Conservation (phyloP, 2,329 filamentous ascomycete species). For the Boeremia exigua region DNA sequence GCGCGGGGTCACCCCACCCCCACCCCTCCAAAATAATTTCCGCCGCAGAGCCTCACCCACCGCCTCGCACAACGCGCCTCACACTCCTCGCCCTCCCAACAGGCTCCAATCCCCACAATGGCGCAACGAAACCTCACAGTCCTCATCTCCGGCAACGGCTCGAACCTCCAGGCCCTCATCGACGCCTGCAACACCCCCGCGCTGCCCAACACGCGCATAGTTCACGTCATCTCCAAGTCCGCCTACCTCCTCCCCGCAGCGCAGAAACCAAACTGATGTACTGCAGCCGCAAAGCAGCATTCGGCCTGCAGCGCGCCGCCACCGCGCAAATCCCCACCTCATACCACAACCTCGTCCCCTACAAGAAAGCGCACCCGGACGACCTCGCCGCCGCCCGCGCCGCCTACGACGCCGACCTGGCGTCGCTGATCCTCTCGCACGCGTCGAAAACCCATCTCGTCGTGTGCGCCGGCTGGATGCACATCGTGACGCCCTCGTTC, state of each 20-base stretch:
- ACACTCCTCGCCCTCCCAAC: not conserved
- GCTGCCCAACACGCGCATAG: slow-evolving; percentile 61
- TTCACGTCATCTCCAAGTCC: slow-evolving; percentile 66
- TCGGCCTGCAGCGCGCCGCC: slow-evolving; percentile 67
- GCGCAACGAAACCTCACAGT: slow-evolving; percentile 63
- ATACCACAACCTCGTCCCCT: slow-evolving; percentile 81
- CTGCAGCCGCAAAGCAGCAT: slow-evolving; percentile 63
- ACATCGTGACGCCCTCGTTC: slow-evolving; percentile 75
- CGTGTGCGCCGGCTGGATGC: slow-evolving; percentile 85
- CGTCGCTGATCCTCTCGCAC: slow-evolving; percentile 68
- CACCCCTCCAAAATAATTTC: not conserved
- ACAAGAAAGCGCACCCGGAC: slow-evolving; percentile 60
- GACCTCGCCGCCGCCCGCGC: slow-evolving; percentile 63
- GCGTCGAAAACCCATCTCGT: slow-evolving; percentile 69
- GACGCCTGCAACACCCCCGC: slow-evolving; percentile 60
- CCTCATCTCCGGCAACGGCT: slow-evolving; percentile 68
- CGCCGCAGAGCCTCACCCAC: not conserved
- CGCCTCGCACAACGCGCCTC: not conserved
- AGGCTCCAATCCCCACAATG: slow-evolving; percentile 18
- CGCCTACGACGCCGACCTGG: slow-evolving; percentile 77
- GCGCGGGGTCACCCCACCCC: not conserved
- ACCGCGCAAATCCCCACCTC: slow-evolving; percentile 70
- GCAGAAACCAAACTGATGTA: not conserved
- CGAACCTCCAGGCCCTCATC: slow-evolving; percentile 80
- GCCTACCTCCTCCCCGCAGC: not conserved